These are phyloP conservation scores for Chloranthus sessilifolius DNA, from an alignment of 164 flowering plant genomes.

Conservation along the genomic window DNA sequence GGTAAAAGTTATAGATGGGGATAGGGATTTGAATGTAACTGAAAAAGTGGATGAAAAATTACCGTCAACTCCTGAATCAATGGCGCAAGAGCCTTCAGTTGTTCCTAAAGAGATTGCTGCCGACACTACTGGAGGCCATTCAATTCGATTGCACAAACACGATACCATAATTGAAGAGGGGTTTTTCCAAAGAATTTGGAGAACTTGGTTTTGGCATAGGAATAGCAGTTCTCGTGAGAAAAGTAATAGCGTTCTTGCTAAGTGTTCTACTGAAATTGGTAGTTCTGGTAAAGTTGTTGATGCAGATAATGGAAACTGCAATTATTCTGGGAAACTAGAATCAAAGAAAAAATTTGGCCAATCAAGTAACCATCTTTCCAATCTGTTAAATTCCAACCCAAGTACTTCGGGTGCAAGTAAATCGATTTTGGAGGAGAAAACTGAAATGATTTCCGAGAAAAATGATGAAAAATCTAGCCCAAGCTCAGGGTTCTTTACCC, in stretches of 20 bases:
- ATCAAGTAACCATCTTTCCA: conserved; percentile 8
- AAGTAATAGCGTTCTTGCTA: neutral
- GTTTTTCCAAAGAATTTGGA: conserved; percentile 31
- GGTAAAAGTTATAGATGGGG: conserved; percentile 7
- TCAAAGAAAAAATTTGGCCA: conserved; percentile 9
- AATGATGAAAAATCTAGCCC: conserved; percentile 13
- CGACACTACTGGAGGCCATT: neutral
- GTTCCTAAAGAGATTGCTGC: conserved; percentile 10
- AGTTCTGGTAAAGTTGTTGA: neutral
- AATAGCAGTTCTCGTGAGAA: conserved; percentile 9
- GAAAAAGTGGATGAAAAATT: conserved; percentile 15
- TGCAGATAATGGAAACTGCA: neutral
- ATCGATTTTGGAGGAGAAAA: conserved; percentile 11
- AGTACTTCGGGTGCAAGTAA: conserved; percentile 15
- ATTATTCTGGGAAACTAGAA: conserved; percentile 8
- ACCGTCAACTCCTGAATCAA: conserved; percentile 6
- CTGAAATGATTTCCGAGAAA: conserved; percentile 5
- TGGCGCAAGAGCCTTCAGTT: conserved; percentile 12
- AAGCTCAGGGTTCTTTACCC: conserved; percentile 20
- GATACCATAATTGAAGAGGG: conserved; percentile 29
- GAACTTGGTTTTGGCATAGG: conserved; percentile 30
- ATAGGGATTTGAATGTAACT: conserved; percentile 3
- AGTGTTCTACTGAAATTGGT: conserved; percentile 4
- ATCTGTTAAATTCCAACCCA: conserved; percentile 11
- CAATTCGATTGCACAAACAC: conserved; percentile 12